phyloP scores from a whole-genome alignment of 2,329 filamentous ascomycete species.

The Colletotrichum acutatum region DNA sequence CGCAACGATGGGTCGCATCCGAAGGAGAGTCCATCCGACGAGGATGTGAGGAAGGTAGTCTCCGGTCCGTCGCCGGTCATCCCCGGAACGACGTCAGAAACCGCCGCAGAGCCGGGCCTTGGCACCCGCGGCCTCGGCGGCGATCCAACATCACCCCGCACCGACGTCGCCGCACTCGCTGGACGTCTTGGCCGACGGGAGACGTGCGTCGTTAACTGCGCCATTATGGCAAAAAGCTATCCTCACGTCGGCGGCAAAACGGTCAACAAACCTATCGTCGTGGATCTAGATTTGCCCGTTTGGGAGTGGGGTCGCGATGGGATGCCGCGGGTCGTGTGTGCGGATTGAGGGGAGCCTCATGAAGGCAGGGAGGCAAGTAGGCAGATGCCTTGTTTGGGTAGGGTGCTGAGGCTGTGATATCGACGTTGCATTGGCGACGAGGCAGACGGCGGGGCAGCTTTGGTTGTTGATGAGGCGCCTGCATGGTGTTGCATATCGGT shows the following conservation, averaged over 20 bases:
- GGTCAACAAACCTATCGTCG: constrained; percentile 84
- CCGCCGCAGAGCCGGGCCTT: constrained; percentile 37
- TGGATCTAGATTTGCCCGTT: constrained; percentile 79
- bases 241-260: constrained; percentile 70
- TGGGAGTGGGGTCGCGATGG: constrained; percentile 48
- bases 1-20: constrained; percentile 56
- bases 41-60: too few species aligned
- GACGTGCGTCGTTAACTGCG: constrained; percentile 84
- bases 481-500: not conserved
- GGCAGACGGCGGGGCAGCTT: too few species aligned
- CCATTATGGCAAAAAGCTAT: constrained; percentile 76
- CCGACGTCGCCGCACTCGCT: constrained; percentile 52
- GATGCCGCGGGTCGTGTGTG: not conserved
- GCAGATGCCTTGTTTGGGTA: not conserved
- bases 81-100: not conserved
- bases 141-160: constrained; percentile 51
- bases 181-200: constrained; percentile 64
- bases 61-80: too few species aligned
- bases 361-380: not conserved
- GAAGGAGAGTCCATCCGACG: too few species aligned
- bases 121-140: constrained; percentile 53
- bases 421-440: not conserved
- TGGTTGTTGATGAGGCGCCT: not conserved
- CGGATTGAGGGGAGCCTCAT: not conserved
- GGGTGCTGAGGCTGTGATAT: not conserved